Base-by-base conservation (phyloP, 2,329 filamentous ascomycete species). In the Coniochaeta sp. region DNA sequence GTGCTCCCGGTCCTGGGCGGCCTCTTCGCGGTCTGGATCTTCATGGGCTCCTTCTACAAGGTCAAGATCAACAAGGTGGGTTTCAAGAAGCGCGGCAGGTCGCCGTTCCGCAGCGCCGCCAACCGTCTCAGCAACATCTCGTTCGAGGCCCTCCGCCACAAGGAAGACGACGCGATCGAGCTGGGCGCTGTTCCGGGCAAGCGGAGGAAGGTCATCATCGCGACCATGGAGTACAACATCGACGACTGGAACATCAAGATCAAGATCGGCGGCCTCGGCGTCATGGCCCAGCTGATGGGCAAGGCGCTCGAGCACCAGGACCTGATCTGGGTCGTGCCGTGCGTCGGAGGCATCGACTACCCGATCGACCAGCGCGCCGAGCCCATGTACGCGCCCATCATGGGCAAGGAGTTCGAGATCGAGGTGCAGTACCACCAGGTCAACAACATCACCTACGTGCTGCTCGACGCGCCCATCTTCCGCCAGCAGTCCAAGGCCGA, bases 171-270 rank as follows among this genome's bases (percentile, higher is more conserved):
- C 4, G 63, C 52, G 38, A 61, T 66, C 50, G 67, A 68, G 58
- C 58, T 68, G 44, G 62, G 52, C 36, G 65, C 50, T 1, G 55
- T 69, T 14, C 62, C 61, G 4, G 30, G 64, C 17, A 70, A 75
- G 22, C 68, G 76, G 52, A 75, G 82, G n/a, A 87, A 80, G 34
- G 81, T 88, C 2, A 77, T 89, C 24, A 87, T 89, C 58, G 86
- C 85, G 14, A 89, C 86, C 7, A 88, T 89, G 83, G 86, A 89
- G 70, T 89, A 89, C 71, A 85, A 89, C 62, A 88, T 89, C 62
- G 83, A 86, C 59, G 86, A 89, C 68, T 89, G 86, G 83, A 78
- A 73, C 4, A 86, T 89, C 73, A 89, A 87, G 71, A 85, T 89
- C 73, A 89, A 89, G 73, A 89, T 89, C 55, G 86, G 86, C 62